Evolutionary conservation across 2,329 filamentous ascomycete species (phyloP), one percentile per base, ranked within the genome.

Genomic region (Byssoonygena ceratinophila): DNA sequence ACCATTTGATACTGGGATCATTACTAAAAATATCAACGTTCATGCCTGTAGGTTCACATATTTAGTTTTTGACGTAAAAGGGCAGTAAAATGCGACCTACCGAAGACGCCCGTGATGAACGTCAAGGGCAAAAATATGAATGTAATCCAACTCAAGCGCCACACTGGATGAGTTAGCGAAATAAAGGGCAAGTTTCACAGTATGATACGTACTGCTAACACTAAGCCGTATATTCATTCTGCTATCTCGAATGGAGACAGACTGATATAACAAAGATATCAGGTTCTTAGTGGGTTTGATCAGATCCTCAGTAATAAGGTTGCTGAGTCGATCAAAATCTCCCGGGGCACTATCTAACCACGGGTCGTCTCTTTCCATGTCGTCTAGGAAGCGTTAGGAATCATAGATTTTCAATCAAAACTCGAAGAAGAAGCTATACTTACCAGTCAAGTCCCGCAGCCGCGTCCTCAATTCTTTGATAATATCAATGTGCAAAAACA

Each of bases 261-360:
- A 72, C 57, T 76, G 76, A 59, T 78, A 78, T 68, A 77, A 73
- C 48, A 73, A 54, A 54, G 77, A 75, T 27, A 69, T 74, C 22
- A 77, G 63, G 49, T 71, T 74, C 23, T 70, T 68, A 0, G 74
- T 76, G 3, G 75, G 74, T 48, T 74, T 73, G 5, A 76, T 66
- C 45, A 77, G 64, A 56, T 77, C 75, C 54, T 76, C 72, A 25
- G 73, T 66, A 46, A 76, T 71, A 40, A 68, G 65, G n/a, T 68
- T 72, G 4, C 66, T 68, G n/a, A 76, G 59, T 16, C 71, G 67
- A n/a, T 73, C 69, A 46, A 75, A 68, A 45, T 74, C 69, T 1
- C 68, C 65, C 2, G 68, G 63, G 1, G 66, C 64, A 11, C 60
- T 63, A 9, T 65, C 65, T 4, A 76, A 61, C 73, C 73, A 75